Conservation (phyloP, 1,284 basidiomycete species). For the Lentinula novae-zelandiae region DNA sequence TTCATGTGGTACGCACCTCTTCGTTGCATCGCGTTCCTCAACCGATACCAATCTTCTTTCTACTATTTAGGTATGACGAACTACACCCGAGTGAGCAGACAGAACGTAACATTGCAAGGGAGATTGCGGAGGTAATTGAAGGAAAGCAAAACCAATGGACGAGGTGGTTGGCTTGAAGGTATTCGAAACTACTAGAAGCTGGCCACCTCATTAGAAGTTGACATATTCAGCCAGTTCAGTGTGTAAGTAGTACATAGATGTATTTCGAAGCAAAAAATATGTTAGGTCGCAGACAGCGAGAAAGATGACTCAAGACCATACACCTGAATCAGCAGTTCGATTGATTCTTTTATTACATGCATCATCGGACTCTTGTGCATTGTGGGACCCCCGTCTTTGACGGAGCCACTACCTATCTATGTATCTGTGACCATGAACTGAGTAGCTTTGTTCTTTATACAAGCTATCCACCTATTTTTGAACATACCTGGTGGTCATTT, state of each 20-base stretch:
- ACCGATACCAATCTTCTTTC: neutral
- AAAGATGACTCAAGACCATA: too few relatives aligned
- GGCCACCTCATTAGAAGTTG: neutral
- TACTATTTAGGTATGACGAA: conserved; percentile 44
- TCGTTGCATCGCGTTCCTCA: neutral
- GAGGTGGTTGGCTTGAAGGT: conserved; percentile 41
- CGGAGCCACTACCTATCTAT: too few relatives aligned
- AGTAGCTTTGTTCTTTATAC: too few relatives aligned
- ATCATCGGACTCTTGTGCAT: too few relatives aligned
- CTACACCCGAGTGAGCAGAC: conserved; percentile 55
- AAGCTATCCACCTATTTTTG: too few relatives aligned
- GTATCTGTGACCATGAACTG: too few relatives aligned
- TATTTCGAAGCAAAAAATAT: neutral
- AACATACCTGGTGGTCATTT: too few relatives aligned
- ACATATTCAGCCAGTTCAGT: neutral
- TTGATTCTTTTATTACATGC: too few relatives aligned
- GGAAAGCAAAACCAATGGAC: conserved; percentile 40
- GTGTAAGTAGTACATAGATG: neutral
- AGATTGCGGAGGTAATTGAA: conserved; percentile 41
- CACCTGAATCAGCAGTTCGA: too few relatives aligned
- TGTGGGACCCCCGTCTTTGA: too few relatives aligned
- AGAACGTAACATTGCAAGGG: conserved; percentile 47
- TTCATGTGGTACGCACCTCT: conserved; percentile 43
- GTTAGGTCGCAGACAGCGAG: neutral
- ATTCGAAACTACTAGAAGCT: too few relatives aligned